Base-by-base conservation (phyloP, 1,284 basidiomycete species). In the Golubevia sp. region DNA sequence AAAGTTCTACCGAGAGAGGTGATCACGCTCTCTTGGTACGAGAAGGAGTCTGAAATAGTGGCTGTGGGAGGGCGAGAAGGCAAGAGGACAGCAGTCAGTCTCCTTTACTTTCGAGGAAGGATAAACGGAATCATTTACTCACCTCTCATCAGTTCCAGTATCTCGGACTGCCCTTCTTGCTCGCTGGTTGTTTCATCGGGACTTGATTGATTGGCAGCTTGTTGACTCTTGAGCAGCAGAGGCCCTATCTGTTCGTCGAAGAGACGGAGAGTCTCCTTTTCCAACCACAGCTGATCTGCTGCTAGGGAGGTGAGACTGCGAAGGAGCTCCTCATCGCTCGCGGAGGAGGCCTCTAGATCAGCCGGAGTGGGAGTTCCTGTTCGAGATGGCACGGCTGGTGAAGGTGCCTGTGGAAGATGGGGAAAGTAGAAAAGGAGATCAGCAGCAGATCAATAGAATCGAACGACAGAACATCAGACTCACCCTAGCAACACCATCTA, bases 1-100 rank as follows among this genome's bases (percentile, higher is more conserved):
- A 94, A 84, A 0, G 85, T 86, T 5, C 30, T 1, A 92, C 68
- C 6, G 80, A 74, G 2, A 86, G 78, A 3, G 92, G 82, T 0
- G 87, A 85, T 26, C 86, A 86, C 61, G 85, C 84, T 58, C 30
- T 34, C 30, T 34, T 34, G 30, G 11, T 34, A 34, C 5, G 30
- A 34, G 30, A 34, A 34, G 5, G 30, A 5, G 5, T 34, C 30
- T 11, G 30, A 34, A 11, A 34, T 34, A 3, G 30, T 34, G 11
- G 4, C 30, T 34, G 30, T 3, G 11, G 4, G 4, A n/a, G 4
- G 30, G 11, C 5, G 30, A 93, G 85, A n/a, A 88, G 23, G 20
- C 11, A 21, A 48, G 34, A 30, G 23, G 21, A 49, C 3, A 2
- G 20, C 20, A 1, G 1, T 1, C 21, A 6, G 6, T 23, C 6